Evolutionary conservation across 169 alveolate genomes (phyloP), one percentile per base, ranked within the genome.

Genomic region (Eimeria necatrix): DNA sequence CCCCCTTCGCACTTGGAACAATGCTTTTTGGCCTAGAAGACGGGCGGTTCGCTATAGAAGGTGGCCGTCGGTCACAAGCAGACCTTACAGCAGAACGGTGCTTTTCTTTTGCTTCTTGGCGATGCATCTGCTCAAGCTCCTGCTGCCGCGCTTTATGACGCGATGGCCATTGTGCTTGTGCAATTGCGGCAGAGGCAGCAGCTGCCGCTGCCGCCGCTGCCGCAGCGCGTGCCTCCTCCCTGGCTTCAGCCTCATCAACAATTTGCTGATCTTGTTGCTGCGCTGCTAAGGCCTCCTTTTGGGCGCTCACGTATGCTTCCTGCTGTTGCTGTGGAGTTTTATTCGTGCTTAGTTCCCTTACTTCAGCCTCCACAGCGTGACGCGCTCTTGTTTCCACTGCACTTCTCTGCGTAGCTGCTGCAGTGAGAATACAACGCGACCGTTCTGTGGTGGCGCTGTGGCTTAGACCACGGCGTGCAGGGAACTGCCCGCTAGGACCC

Each of bases 361-460:
- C 93, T 85, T 85, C 93, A 3, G 78, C 93, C 68, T 85, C 93
- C 59, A 85, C 93, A 41, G 93, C 93, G 32, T 85, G 93, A 60
- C 93, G 81, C n/a, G 93, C 93, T 85, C 93, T 85, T 22, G 81
- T 85, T 59, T 85, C 93, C 59, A 48, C 93, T 4, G 48, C 93
- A 61, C 48, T 46, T 61, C 93, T 85, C 80, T 60, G 53, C 80
- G 10, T 85, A 46, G 70, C 81, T 41, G 93, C 93, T 16, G 93
- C 93, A 85, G 93, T 59, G 46, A 59, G 81, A 51, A 85, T 9
- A 16, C 51, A 16, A 16, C 81, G 78, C 32, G 93, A 85, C 48
- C 60, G 93, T 12, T 61, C 93, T 46, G 80, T 60, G 7, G 93
- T 60, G 61, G 93, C 93, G 64, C 93, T 85, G 80, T 85, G 93